These are phyloP conservation scores for Yarrowia sp. DNA, from an alignment of 805 yeast species.

Conservation along the genomic window DNA sequence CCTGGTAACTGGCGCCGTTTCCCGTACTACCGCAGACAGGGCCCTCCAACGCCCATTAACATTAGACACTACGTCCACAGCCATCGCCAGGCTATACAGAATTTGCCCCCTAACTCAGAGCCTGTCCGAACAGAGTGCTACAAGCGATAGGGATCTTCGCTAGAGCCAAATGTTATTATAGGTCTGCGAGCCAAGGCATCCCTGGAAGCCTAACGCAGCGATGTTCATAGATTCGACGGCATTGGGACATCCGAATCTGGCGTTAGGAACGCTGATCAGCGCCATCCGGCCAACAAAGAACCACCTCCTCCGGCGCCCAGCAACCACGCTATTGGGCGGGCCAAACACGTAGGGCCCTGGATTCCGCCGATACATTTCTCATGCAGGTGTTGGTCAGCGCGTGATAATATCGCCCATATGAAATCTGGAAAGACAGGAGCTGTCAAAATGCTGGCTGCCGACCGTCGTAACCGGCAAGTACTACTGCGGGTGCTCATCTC, in stretches of 20 bases:
- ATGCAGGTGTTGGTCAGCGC: conserved; percentile 4
- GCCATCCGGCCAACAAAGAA: conserved; percentile 9
- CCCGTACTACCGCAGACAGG: conserved; percentile 17
- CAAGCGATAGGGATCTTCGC: conserved; percentile 24
- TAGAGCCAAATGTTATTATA: not conserved
- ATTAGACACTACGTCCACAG: conserved; percentile 7
- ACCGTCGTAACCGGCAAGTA: not conserved
- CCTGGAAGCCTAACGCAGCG: conserved; percentile 2
- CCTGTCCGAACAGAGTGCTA: conserved; percentile 24
- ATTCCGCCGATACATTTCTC: not conserved
- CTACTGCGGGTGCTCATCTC: conserved; percentile 16
- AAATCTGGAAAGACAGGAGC: not conserved
- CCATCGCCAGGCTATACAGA: conserved; percentile 12
- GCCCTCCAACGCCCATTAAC: not conserved
- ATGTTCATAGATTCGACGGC: conserved; percentile 22
- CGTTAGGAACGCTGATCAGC: conserved; percentile 23
- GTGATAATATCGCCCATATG: conserved; percentile 10
- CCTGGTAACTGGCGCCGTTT: not conserved
- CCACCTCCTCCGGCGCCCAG: not conserved
- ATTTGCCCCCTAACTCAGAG: conserved; percentile 32
- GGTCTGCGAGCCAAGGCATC: conserved; percentile 29
- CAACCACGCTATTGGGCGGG: conserved; percentile 10
- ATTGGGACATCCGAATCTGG: conserved; percentile 25
- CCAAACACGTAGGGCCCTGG: not conserved
- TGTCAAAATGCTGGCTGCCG: not conserved